phyloP scores from a whole-genome alignment of 345 rosid genomes.

The Aegle marmelos region DNA sequence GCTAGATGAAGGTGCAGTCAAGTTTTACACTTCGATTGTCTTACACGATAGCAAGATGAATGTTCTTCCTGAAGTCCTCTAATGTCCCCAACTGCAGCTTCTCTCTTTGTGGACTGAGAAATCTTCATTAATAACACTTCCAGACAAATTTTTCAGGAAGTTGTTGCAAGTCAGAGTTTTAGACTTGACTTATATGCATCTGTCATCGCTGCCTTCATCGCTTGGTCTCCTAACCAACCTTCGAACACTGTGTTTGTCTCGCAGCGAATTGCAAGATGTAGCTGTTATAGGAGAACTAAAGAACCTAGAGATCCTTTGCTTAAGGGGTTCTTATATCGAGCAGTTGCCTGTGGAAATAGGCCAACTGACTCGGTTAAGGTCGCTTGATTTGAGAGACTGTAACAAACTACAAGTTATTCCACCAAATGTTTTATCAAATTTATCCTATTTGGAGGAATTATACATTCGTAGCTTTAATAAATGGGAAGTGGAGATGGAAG shows the following conservation, averaged over 20 bases:
- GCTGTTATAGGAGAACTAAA: neutral
- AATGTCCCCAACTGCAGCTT: neutral
- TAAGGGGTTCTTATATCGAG: neutral
- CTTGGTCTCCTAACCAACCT: neutral
- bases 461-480: conserved; percentile 9
- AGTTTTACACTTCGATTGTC: too few relatives aligned
- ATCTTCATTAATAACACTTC: neutral
- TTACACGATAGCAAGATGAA: too few relatives aligned
- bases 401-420: conserved; percentile 1
- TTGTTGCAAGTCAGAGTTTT: neutral
- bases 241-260: neutral
- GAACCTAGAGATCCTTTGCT: neutral
- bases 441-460: conserved; percentile 25
- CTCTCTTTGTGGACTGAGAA: neutral
- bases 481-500: conserved; percentile 16
- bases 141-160: neutral
- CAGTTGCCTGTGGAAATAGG: conserved; percentile 21
- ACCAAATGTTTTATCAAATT: neutral
- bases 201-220: neutral
- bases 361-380: conserved; percentile 4
- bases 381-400: conserved; percentile 14
- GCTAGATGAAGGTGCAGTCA: too few relatives aligned
- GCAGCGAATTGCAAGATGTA: neutral
- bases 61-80: neutral
- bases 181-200: neutral